Base-by-base conservation (phyloP, 192 early-diverging fungal genomes). In the Chytriomyces sp. region DNA sequence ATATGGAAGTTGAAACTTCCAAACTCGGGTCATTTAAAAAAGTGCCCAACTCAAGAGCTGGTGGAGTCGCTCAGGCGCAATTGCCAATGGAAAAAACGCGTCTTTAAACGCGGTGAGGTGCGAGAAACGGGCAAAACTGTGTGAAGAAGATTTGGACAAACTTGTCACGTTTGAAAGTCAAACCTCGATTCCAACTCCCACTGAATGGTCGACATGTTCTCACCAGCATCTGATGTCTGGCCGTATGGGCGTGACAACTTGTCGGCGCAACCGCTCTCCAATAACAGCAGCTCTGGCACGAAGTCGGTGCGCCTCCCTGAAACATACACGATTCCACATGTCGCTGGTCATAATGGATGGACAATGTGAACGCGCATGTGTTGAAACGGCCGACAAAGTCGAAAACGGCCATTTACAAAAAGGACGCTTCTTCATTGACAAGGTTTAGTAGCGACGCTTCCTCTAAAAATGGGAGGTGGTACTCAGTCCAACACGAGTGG, bases 271-370 rank as follows among this genome's bases (percentile, higher is more conserved):
- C 53, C 59, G 81, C 10, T 79, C 82, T 7, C 75, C 89, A 85
- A 69, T 82, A 46, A 86, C 85, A 47, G 84, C 85, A 45, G 79
- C 79, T n/a, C n/a, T n/a, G n/a, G n/a, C n/a, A n/a, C n/a, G n/a
- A n/a, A n/a, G n/a, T n/a, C n/a, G n/a, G n/a, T n/a, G n/a, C n/a
- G n/a, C 69, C 61, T 83, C 53, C 81, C 91, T 35, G 93, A 95
- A 61, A 91, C 92, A 20, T 87, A 90, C 70, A 91, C 91, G 45
- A 84, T 92, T 24, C 86, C 97, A 69, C 93, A 92, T 66, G 86
- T 98, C 50, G 96, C 97, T 72, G 78, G 26, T 83, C 88, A 23
- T 92, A 91, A 75, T 98, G 93, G 92, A 91, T 89, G 78, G 94
- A 96, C 49, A 89, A 92, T 53, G 92, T 94, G 81, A 92, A 93